phyloP scores from a whole-genome alignment of 1,284 basidiomycete genomes.

The Apiotrichum siamense region DNA sequence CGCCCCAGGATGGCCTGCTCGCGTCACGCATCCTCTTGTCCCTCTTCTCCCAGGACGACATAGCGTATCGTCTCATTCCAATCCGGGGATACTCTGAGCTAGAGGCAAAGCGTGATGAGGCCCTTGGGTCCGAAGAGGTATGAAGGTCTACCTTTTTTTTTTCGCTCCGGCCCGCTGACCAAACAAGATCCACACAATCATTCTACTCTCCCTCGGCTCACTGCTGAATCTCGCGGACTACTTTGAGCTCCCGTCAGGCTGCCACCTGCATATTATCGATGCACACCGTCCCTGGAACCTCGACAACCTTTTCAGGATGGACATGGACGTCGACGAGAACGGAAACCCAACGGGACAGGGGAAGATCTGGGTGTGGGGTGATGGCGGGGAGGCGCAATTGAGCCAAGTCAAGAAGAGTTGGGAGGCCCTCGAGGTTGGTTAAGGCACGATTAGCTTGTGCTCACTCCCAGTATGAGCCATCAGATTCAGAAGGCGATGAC shows the following conservation, averaged over 20 bases:
- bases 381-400: conserved; percentile 66
- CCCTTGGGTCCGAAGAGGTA: conserved; percentile 46
- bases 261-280: conserved; percentile 88
- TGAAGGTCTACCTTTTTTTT: too few relatives aligned
- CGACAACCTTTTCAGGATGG: conserved; percentile 72
- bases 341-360: conserved; percentile 56
- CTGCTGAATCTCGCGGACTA: conserved; percentile 70
- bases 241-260: conserved; percentile 43
- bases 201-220: conserved; percentile 88
- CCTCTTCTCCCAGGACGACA: conserved; percentile 86
- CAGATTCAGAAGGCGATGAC: conserved; percentile 40
- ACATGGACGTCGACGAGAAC: conserved; percentile 37
- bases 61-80: conserved; percentile 86
- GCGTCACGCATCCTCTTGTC: conserved; percentile 68
- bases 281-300: conserved; percentile 87
- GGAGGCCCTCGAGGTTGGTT: conserved; percentile 61
- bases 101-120: conserved; percentile 60
- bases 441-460: neutral
- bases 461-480: conserved; percentile 30
- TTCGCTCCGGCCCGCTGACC: too few relatives aligned
- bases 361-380: conserved; percentile 68
- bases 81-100: conserved; percentile 78
- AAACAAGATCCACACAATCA: conserved; percentile 88
- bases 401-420: conserved; percentile 43
- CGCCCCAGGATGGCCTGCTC: conserved; percentile 37